Evolutionary conservation across 139 green algal species (phyloP), one percentile per base, ranked within the genome.

Genomic region (Ettlia oleoabundans): DNA sequence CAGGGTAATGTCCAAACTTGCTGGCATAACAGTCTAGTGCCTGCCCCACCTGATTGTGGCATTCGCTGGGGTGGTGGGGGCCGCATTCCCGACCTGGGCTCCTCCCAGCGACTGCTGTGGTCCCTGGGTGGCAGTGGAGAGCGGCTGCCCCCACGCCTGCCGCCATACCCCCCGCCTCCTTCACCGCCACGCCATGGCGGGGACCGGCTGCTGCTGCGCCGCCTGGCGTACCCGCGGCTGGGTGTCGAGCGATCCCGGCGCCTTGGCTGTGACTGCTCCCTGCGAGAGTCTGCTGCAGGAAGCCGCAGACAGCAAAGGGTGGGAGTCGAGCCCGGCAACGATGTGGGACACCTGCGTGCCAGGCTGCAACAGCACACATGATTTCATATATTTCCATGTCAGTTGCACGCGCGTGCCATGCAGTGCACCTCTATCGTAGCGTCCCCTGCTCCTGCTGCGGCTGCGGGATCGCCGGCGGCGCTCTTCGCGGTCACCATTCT

Each of bases 361-460:
- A n/a, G n/a, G n/a, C n/a, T n/a, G n/a, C n/a, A n/a, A n/a, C n/a
- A n/a, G n/a, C n/a, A n/a, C n/a, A n/a, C n/a, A n/a, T n/a, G n/a
- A n/a, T n/a, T n/a, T n/a, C n/a, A n/a, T n/a, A n/a, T n/a, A n/a
- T n/a, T n/a, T n/a, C n/a, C n/a, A n/a, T n/a, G n/a, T n/a, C n/a
- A n/a, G n/a, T n/a, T n/a, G n/a, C n/a, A n/a, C n/a, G n/a, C n/a
- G n/a, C n/a, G n/a, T n/a, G n/a, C n/a, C n/a, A n/a, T n/a, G n/a
- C n/a, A n/a, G n/a, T n/a, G n/a, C n/a, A 77, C 70, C 70, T 77
- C 43, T 63, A 30, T 37, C 72, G 55, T 65, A 41, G 9, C 32
- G 13, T 1, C 33, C 64, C 32, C 66, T 41, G 38, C 66, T 73
- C 40, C 67, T 75, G 69, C 72, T 79, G 72, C 19, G 51, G 32